phyloP scores from a whole-genome alignment of 768 basidiomycete species.

The Tephrocybe sp. region DNA sequence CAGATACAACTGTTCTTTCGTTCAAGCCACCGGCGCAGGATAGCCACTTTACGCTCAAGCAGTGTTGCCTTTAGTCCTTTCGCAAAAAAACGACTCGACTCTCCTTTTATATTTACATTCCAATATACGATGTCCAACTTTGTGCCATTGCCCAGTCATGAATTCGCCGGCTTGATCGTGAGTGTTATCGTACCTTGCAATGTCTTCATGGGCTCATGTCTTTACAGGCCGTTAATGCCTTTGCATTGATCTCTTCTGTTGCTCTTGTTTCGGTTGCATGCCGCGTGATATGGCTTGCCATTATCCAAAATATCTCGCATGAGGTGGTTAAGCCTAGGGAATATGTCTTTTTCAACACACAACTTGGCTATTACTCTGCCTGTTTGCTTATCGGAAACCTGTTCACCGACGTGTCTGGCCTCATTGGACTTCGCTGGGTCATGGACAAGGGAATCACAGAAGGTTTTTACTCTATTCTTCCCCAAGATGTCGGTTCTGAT shows the following conservation, averaged over 20 bases:
- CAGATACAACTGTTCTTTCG: constrained; percentile 18
- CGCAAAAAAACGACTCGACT: constrained; percentile 9
- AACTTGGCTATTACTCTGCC: constrained; percentile 65
- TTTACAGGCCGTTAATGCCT: constrained; percentile 43
- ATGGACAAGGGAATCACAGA: constrained; percentile 38
- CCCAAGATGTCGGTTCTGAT: constrained; percentile 1
- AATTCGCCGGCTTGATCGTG: constrained; percentile 38
- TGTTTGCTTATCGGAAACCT: constrained; percentile 62
- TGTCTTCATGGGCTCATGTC: neutral
- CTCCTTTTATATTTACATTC: constrained; percentile 8
- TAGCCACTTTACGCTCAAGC: constrained; percentile 24
- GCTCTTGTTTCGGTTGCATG: constrained; percentile 49
- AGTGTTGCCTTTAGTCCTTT: constrained; percentile 1
- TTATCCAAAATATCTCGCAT: constrained; percentile 29
- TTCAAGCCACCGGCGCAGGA: constrained; percentile 36
- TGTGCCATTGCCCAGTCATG: constrained; percentile 27
- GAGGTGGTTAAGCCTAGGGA: constrained; percentile 34
- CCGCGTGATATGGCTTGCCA: constrained; percentile 46
- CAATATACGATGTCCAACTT: constrained; percentile 19
- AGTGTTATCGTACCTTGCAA: constrained; percentile 14
- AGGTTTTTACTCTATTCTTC: constrained; percentile 35
- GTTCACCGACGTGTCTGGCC: constrained; percentile 48
- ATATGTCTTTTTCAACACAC: constrained; percentile 67
- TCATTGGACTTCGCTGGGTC: constrained; percentile 54
- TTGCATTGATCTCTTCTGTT: constrained; percentile 52